These are phyloP conservation scores for Chlorella sp. DNA, from an alignment of 139 green algal species.

Conservation along the genomic window DNA sequence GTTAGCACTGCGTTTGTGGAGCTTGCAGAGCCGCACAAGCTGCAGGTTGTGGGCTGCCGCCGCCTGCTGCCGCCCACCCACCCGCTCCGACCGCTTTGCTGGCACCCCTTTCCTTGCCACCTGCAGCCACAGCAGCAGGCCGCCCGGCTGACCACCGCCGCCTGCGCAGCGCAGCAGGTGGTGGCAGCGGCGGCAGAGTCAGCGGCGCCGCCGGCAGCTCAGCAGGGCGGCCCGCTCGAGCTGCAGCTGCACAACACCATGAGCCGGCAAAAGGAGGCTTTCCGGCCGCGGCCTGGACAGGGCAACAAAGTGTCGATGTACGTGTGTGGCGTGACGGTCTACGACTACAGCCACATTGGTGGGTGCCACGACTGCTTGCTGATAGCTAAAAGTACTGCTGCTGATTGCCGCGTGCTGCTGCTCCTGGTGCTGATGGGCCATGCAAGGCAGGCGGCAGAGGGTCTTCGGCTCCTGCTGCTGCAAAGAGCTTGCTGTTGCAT, in stretches of 20 bases:
- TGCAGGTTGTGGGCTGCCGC: background rate
- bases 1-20: too few species aligned
- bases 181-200: background rate
- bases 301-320: conserved; percentile 92
- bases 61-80: too few species aligned
- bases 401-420: too few species aligned
- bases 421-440: background rate
- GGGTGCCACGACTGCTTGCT: too few species aligned
- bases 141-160: background rate
- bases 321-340: conserved; percentile 97
- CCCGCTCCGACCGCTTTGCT: background rate
- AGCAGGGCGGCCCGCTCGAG: background rate
- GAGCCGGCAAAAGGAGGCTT: conserved; percentile 80
- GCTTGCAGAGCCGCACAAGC: too few species aligned
- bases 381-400: too few species aligned
- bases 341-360: conserved; percentile 95
- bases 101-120: background rate
- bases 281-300: conserved; percentile 59
- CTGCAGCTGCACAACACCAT: conserved; percentile 93
- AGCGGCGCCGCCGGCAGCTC: background rate
- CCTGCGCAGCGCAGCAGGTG: background rate
- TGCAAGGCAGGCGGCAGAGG: background rate
- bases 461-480: background rate
- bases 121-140: background rate
- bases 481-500: too few species aligned